A percentile compares a stretch with the other conserved stretches of the same genome.
These are phyloP conservation scores for Colletotrichum navitas DNA, from an alignment of 2,329 filamentous ascomycete species.

Conservation along the genomic window DNA sequence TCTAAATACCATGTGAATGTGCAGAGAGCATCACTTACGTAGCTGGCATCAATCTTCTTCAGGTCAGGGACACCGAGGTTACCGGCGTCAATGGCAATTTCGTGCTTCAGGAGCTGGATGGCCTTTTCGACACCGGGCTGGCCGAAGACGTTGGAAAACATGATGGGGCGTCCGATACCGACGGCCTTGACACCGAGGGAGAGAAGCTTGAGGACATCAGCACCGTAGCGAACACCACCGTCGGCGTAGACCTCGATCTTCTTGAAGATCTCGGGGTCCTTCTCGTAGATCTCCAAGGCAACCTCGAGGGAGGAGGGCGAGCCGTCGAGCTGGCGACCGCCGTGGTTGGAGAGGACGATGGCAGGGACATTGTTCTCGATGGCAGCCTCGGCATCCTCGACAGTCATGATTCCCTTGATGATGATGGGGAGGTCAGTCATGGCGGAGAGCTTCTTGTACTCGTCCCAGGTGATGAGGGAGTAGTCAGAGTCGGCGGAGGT, in stretches of 20 bases:
- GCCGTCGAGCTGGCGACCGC: slow-evolving; percentile 57
- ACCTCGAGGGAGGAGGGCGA: slow-evolving; percentile 54
- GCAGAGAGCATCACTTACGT: slow-evolving; percentile 10
- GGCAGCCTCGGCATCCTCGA: slow-evolving; percentile 53
- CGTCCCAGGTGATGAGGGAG: slow-evolving; percentile 50
- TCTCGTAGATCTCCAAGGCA: slow-evolving; percentile 54
- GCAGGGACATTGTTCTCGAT: slow-evolving; percentile 50
- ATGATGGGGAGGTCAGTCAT: slow-evolving; percentile 55
- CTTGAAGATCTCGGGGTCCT: slow-evolving; percentile 55
- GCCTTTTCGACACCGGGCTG: slow-evolving; percentile 60
- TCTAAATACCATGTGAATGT: too few relatives aligned
- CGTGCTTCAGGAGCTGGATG: slow-evolving; percentile 61
- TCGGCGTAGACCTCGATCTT: slow-evolving; percentile 56
- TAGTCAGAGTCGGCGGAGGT: slow-evolving; percentile 49
- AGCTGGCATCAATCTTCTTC: slow-evolving; percentile 49
- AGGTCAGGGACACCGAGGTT: slow-evolving; percentile 58
- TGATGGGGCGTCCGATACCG: slow-evolving; percentile 63
- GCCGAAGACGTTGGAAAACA: slow-evolving; percentile 67
- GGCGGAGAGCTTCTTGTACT: slow-evolving; percentile 52
- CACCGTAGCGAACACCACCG: slow-evolving; percentile 59
- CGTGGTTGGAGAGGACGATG: slow-evolving; percentile 59
- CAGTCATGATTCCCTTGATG: slow-evolving; percentile 56
- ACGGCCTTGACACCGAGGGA: slow-evolving; percentile 59
- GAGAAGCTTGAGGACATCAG: slow-evolving; percentile 58
- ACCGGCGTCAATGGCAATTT: slow-evolving; percentile 59